phyloP scores from a whole-genome alignment of 2,329 filamentous ascomycete genomes.

The Lithohypha guttulata region DNA sequence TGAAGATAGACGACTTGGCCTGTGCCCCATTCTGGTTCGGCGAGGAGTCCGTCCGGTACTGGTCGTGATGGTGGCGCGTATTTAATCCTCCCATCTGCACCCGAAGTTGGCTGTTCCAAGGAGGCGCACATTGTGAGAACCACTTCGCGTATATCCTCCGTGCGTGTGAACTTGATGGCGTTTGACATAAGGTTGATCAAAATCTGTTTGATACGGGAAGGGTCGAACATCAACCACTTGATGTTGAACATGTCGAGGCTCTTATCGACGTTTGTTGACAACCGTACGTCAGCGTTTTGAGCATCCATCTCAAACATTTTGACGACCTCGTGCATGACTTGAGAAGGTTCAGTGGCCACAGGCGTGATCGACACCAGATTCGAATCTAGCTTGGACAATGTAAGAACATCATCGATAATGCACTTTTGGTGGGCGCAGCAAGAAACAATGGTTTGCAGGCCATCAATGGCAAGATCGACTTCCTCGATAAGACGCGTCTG shows the following conservation, averaged over 20 bases:
- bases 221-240: conserved; percentile 58
- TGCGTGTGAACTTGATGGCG: conserved; percentile 65
- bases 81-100: not conserved
- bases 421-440: conserved; percentile 70
- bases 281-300: conserved; percentile 39
- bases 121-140: conserved; percentile 42
- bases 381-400: conserved; percentile 58
- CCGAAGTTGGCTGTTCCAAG: conserved; percentile 27
- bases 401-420: conserved; percentile 62
- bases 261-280: not conserved
- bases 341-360: conserved; percentile 41
- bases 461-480: conserved; percentile 39
- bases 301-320: conserved; percentile 67
- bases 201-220: conserved; percentile 62
- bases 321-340: conserved; percentile 42
- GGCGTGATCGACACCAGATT: conserved; percentile 35
- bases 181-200: conserved; percentile 71
- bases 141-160: conserved; percentile 37
- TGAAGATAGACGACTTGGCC: conserved; percentile 53
- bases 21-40: conserved; percentile 41
- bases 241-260: not conserved
- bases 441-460: conserved; percentile 64
- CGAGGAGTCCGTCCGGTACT: conserved; percentile 20
- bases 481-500: too few relatives aligned
- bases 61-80: conserved; percentile 15